These are phyloP conservation scores for Alternaria triticina DNA, from an alignment of 2,329 filamentous ascomycete genomes.

Conservation along the genomic window DNA sequence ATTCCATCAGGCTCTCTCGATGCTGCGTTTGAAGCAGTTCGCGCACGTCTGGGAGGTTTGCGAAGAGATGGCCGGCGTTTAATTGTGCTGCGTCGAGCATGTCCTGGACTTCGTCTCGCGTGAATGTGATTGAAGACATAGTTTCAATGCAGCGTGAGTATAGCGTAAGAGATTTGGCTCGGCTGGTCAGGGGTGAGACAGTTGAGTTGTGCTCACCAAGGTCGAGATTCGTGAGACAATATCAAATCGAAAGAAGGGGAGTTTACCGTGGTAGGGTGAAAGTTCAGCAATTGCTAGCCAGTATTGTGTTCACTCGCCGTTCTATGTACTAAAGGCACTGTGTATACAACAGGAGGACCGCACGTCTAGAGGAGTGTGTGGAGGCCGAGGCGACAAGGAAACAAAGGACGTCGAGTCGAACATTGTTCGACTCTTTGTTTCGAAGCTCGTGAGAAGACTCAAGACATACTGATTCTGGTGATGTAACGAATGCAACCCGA, in stretches of 20 bases:
- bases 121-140: background rate
- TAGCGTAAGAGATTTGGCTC: background rate
- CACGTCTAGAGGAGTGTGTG: background rate
- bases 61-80: background rate
- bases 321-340: background rate
- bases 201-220: background rate
- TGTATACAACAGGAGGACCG: background rate
- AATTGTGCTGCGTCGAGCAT: slow-evolving; percentile 9
- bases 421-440: slow-evolving; percentile 1
- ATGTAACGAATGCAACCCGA: background rate
- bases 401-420: background rate
- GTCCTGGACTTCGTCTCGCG: slow-evolving; percentile 1
- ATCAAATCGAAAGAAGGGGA: background rate
- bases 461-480: background rate
- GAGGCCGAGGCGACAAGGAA: background rate
- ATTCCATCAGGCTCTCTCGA: background rate
- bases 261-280: background rate
- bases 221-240: background rate
- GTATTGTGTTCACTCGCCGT: background rate
- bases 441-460: background rate
- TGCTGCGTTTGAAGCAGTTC: slow-evolving; percentile 1
- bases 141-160: background rate
- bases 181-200: background rate
- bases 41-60: background rate
- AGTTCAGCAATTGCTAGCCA: background rate